Evolutionary conservation across 768 basidiomycete genomes (phyloP).

Genomic region (Tricholoma hemisulphureum): DNA sequence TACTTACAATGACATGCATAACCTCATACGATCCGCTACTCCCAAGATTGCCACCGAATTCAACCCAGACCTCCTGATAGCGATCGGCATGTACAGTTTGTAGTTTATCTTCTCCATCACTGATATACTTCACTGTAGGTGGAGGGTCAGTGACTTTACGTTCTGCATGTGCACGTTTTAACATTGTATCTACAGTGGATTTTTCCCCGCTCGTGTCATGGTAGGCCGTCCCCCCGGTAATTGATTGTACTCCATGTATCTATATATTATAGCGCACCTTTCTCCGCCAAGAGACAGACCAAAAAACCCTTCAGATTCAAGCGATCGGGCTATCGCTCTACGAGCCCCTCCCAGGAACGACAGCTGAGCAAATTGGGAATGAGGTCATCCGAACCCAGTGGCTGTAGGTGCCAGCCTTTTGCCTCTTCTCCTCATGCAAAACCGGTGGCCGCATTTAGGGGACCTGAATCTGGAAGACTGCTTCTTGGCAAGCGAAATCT

Average conservation of each 20-base stretch:
- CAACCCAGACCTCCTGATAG: conserved; percentile 83
- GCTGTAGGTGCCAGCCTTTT: conserved; percentile 78
- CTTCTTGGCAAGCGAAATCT: conserved; percentile 80
- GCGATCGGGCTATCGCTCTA: conserved; percentile 97
- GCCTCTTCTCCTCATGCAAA: conserved; percentile 2
- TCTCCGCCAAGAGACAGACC: conserved; percentile 64
- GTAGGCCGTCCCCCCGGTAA: conserved; percentile 32
- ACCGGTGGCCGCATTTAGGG: conserved; percentile 35
- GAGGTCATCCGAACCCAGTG: conserved; percentile 96
- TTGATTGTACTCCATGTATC: background rate
- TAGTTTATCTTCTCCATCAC: background rate
- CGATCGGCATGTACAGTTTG: conserved; percentile 56
- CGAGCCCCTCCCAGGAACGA: conserved; percentile 78
- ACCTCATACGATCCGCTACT: conserved; percentile 69
- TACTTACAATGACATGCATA: conserved; percentile 94
- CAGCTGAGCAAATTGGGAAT: conserved; percentile 69
- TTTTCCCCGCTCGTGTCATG: conserved; percentile 94
- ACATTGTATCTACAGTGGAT: conserved; percentile 56
- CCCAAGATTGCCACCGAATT: conserved; percentile 72
- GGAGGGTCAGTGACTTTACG: conserved; percentile 65
- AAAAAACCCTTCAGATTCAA: conserved; percentile 86
- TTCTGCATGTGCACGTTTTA: conserved; percentile 17
- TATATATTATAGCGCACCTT: conserved; percentile 66
- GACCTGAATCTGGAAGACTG: conserved; percentile 61
- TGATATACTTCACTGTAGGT: conserved; percentile 40